Conservation (phyloP, 179 eudicot species). For the Spergularia azorica region DNA sequence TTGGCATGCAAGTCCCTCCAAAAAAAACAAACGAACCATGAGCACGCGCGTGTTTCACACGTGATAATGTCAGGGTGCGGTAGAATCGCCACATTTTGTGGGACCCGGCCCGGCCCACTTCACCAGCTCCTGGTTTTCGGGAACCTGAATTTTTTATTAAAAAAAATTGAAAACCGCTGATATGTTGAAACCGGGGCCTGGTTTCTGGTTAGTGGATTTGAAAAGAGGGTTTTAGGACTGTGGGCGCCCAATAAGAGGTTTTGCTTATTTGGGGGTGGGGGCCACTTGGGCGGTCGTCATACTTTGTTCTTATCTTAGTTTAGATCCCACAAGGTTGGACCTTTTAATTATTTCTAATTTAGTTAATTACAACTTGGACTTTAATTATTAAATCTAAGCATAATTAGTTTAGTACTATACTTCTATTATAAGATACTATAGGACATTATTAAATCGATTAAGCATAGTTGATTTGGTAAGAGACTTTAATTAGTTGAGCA, state of each 20-base stretch:
- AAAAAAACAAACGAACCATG: background rate
- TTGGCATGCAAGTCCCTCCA: slow-evolving; percentile 38
- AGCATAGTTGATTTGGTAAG: too few relatives aligned
- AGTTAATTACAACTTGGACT: slow-evolving; percentile 16
- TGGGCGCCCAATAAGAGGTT: slow-evolving; percentile 46
- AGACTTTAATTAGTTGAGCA: too few relatives aligned
- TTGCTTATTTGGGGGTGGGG: background rate
- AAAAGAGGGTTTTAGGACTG: slow-evolving; percentile 24
- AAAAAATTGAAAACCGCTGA: background rate
- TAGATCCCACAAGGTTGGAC: slow-evolving; percentile 31
- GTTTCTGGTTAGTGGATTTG: slow-evolving; percentile 39
- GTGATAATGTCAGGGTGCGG: slow-evolving; percentile 55
- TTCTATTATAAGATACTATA: too few relatives aligned
- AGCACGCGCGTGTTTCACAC: slow-evolving; percentile 58
- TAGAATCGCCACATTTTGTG: slow-evolving; percentile 69
- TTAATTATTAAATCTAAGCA: background rate
- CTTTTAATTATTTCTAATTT: background rate
- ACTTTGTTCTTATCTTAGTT: slow-evolving; percentile 19
- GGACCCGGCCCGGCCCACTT: background rate
- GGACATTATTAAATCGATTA: too few relatives aligned
- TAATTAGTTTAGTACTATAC: too few relatives aligned
- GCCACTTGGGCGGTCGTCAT: slow-evolving; percentile 22
- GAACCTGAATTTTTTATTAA: slow-evolving; percentile 22
- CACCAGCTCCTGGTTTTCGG: slow-evolving; percentile 62
- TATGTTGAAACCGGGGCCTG: background rate